These are phyloP conservation scores for Lentinula boryana DNA, from an alignment of 768 basidiomycete species.

Conservation along the genomic window DNA sequence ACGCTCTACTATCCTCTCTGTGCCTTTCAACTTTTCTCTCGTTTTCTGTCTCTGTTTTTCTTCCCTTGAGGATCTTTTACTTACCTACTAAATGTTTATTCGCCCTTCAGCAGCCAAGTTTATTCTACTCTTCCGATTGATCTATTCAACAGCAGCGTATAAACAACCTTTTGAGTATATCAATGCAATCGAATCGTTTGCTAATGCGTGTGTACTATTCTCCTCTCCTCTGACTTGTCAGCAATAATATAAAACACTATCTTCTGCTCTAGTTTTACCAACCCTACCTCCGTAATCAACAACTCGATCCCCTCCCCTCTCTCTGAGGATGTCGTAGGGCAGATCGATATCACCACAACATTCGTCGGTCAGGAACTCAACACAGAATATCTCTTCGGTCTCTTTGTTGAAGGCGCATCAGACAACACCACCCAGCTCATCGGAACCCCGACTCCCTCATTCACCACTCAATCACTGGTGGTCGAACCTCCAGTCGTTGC, in stretches of 20 bases:
- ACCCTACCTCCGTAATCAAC: neutral
- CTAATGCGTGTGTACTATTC: neutral
- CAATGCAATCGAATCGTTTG: neutral
- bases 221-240: no score
- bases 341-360: neutral
- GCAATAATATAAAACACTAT: neutral
- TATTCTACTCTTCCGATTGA: no score
- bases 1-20: neutral
- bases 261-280: neutral
- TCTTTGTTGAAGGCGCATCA: neutral
- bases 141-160: neutral
- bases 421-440: constrained; percentile 7
- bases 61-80: neutral
- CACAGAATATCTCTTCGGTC: constrained; percentile 6
- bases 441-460: neutral
- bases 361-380: constrained; percentile 4
- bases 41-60: neutral
- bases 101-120: no score
- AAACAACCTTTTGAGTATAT: constrained; percentile 1
- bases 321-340: neutral
- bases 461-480: neutral
- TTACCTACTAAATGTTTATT: neutral
- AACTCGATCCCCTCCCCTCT: neutral
- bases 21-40: neutral
- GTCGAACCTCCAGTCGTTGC: constrained; percentile 4